These are phyloP conservation scores for Talaromyces islandicus DNA, from an alignment of 2,329 filamentous ascomycete genomes.

Conservation along the genomic window DNA sequence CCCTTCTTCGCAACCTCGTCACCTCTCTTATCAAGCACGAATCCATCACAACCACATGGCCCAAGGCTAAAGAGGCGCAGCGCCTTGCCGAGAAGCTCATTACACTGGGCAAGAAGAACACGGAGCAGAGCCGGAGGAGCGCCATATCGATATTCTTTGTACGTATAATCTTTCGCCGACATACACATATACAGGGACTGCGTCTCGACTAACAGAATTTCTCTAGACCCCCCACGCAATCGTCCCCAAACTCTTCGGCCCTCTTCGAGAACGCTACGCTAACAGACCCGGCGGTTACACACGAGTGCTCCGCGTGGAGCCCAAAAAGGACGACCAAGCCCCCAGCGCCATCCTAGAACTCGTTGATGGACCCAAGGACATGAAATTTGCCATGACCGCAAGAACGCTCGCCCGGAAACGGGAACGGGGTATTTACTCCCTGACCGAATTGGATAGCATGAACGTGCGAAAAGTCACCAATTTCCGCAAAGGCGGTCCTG, in stretches of 20 bases:
- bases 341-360: slow-evolving; percentile 87
- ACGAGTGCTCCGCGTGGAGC: slow-evolving; percentile 85
- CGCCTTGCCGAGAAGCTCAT: slow-evolving; percentile 89
- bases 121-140: slow-evolving; percentile 67
- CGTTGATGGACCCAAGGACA: slow-evolving; percentile 88
- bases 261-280: slow-evolving; percentile 72
- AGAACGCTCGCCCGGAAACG: slow-evolving; percentile 65
- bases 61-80: slow-evolving; percentile 96
- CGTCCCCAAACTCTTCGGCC: slow-evolving; percentile 81
- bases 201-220: background rate
- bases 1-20: slow-evolving; percentile 90
- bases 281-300: slow-evolving; percentile 86
- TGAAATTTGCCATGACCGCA: slow-evolving; percentile 91
- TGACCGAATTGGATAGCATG: slow-evolving; percentile 65
- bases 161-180: slow-evolving; percentile 33
- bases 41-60: slow-evolving; percentile 89
- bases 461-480: slow-evolving; percentile 81
- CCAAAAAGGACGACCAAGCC: slow-evolving; percentile 80
- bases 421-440: slow-evolving; percentile 46
- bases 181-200: background rate
- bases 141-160: slow-evolving; percentile 85
- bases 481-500: slow-evolving; percentile 62
- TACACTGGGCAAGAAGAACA: slow-evolving; percentile 88
- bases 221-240: slow-evolving; percentile 35
- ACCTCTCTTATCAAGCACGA: slow-evolving; percentile 92